Percentiles rank a stretch among this genome's conserved stretches.
phyloP scores from a whole-genome alignment of 1,284 basidiomycete genomes.

The Naganishia sp. region DNA sequence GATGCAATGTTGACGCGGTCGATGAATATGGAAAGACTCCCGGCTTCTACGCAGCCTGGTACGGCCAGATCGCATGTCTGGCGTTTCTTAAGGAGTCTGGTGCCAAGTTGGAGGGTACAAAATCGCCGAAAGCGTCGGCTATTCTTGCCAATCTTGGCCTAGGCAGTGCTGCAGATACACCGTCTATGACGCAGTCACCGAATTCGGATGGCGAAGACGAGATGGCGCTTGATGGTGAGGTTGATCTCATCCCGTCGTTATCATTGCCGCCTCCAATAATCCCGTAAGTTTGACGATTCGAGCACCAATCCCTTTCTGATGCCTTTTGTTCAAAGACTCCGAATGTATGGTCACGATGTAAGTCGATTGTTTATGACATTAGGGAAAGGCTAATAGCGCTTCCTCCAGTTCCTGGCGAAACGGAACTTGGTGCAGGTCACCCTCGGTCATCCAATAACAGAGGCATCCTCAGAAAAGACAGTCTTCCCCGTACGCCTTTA shows the following conservation, averaged over 20 bases:
- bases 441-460: slow-evolving; percentile 67
- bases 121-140: slow-evolving; percentile 30
- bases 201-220: slow-evolving; percentile 67
- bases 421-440: slow-evolving; percentile 83
- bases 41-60: slow-evolving; percentile 96
- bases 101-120: slow-evolving; percentile 45
- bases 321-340: slow-evolving; percentile 38
- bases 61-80: slow-evolving; percentile 82
- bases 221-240: slow-evolving; percentile 50
- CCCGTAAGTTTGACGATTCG: slow-evolving; percentile 58
- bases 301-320: neutral
- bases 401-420: slow-evolving; percentile 66
- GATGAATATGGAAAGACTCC: slow-evolving; percentile 88
- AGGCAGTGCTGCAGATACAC: slow-evolving; percentile 39
- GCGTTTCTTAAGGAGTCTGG: slow-evolving; percentile 67
- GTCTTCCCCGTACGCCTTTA: slow-evolving; percentile 59
- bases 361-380: neutral
- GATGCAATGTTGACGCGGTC: slow-evolving; percentile 68
- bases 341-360: slow-evolving; percentile 52
- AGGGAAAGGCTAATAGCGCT: neutral
- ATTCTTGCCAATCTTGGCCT: slow-evolving; percentile 50
- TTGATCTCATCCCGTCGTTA: slow-evolving; percentile 87
- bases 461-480: slow-evolving; percentile 40
- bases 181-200: slow-evolving; percentile 49
- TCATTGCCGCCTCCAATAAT: slow-evolving; percentile 97